A percentile compares a stretch with the other conserved stretches of the same genome.
Evolutionary conservation across 495 filamentous ascomycete genomes (phyloP).

Genomic region (Pseudoneurospora amorphoporcata): DNA sequence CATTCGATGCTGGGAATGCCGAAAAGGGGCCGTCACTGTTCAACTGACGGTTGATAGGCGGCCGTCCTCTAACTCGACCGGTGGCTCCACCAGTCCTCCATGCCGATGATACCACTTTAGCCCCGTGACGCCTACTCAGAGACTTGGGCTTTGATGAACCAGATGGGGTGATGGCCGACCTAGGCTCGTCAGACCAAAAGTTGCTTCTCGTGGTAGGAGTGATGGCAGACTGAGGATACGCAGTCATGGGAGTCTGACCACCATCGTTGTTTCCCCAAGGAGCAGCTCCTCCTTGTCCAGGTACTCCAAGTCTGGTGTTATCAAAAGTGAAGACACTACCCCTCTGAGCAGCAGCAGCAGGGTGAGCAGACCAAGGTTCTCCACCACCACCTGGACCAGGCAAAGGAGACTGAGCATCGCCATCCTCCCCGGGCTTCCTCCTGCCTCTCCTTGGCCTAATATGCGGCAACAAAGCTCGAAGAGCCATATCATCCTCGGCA

Average conservation of each 20-base stretch:
- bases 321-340: conserved; percentile 27
- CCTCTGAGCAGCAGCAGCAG: conserved; percentile 28
- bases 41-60: conserved; percentile 58
- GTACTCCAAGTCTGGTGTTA: conserved; percentile 10
- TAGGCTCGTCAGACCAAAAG: conserved; percentile 34
- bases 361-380: conserved; percentile 40
- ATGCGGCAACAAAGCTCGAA: conserved; percentile 80
- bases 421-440: conserved; percentile 67
- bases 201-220: conserved; percentile 14
- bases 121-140: conserved; percentile 75
- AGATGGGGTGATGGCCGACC: conserved; percentile 65
- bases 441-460: conserved; percentile 84
- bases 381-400: conserved; percentile 45
- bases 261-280: conserved; percentile 27
- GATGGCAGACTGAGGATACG: conserved; percentile 22
- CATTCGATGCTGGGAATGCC: conserved; percentile 69
- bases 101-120: conserved; percentile 82
- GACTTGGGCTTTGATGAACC: conserved; percentile 48
- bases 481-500: conserved; percentile 83
- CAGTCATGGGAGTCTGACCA: conserved; percentile 40
- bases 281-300: conserved; percentile 8
- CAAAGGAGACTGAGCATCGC: conserved; percentile 47
- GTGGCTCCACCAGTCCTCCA: conserved; percentile 67
- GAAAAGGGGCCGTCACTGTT: conserved; percentile 72
- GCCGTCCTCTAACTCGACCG: conserved; percentile 74